Evolutionary conservation across 306 rosid species (phyloP).

Genomic region (Elaeagnus macrophylla): DNA sequence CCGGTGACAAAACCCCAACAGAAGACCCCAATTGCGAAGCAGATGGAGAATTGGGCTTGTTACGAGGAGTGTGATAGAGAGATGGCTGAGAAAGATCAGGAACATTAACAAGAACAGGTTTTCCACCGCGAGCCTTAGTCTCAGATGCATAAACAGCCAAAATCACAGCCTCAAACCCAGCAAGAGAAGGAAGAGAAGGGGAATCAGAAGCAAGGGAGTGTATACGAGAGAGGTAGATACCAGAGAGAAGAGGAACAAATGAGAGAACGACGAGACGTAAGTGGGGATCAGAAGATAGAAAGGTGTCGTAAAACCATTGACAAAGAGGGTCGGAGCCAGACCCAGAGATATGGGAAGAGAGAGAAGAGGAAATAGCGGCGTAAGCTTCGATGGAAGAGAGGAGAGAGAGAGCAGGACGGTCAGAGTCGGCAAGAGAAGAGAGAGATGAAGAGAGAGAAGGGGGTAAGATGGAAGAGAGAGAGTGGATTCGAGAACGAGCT

Average conservation of each 20-base stretch:
- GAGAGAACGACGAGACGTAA: constrained; percentile 84
- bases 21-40: constrained; percentile 24
- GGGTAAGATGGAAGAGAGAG: constrained; percentile 51
- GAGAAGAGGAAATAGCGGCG: constrained; percentile 43
- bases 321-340: constrained; percentile 86
- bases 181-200: constrained; percentile 52
- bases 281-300: constrained; percentile 74
- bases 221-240: constrained; percentile 69
- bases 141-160: constrained; percentile 79
- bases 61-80: constrained; percentile 61
- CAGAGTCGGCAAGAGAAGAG: constrained; percentile 80
- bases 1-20: constrained; percentile 55
- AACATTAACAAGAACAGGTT: constrained; percentile 60
- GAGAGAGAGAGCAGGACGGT: constrained; percentile 93
- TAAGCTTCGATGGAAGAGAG: constrained; percentile 65
- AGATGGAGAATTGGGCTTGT: constrained; percentile 11
- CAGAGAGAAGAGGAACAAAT: constrained; percentile 76
- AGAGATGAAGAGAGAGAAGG: constrained; percentile 30
- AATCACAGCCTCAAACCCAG: constrained; percentile 91
- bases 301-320: constrained; percentile 96
- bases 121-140: constrained; percentile 67
- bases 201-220: constrained; percentile 50
- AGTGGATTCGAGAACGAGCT: constrained; percentile 83
- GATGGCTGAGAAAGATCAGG: constrained; percentile 91
- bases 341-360: constrained; percentile 43